phyloP scores from a whole-genome alignment of 2,329 filamentous ascomycete genomes.

The Colletotrichum costaricense region DNA sequence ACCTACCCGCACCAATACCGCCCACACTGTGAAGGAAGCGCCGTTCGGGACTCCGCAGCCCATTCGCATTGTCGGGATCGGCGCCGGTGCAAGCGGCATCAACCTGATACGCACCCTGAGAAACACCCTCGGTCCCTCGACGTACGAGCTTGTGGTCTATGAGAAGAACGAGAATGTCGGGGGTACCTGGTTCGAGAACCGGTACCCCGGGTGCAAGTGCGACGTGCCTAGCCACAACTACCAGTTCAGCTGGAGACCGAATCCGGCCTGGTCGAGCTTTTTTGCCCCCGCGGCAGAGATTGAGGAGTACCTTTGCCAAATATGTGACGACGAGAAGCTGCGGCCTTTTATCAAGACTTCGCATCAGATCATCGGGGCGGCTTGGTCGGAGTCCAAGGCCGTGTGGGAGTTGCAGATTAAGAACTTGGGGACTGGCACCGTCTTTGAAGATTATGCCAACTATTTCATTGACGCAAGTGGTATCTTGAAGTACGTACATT shows the following conservation, averaged over 20 bases:
- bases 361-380: slow-evolving; percentile 54
- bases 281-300: slow-evolving; percentile 68
- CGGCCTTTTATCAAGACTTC: slow-evolving; percentile 54
- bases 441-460: slow-evolving; percentile 58
- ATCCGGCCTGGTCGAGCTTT: slow-evolving; percentile 69
- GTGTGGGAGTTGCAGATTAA: slow-evolving; percentile 55
- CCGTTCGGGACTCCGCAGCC: slow-evolving; percentile 31
- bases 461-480: slow-evolving; percentile 63
- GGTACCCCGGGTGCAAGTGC: slow-evolving; percentile 68
- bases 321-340: slow-evolving; percentile 62
- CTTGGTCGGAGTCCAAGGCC: slow-evolving; percentile 56
- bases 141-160: slow-evolving; percentile 61
- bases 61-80: slow-evolving; percentile 35
- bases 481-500: slow-evolving; percentile 60
- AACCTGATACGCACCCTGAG: slow-evolving; percentile 54
- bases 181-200: slow-evolving; percentile 70
- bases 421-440: slow-evolving; percentile 49
- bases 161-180: slow-evolving; percentile 67
- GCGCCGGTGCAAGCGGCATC: slow-evolving; percentile 36
- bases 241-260: slow-evolving; percentile 70
- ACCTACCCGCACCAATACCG: slow-evolving; percentile 3
- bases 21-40: slow-evolving; percentile 30
- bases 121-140: slow-evolving; percentile 48
- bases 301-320: slow-evolving; percentile 59
- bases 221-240: slow-evolving; percentile 71